Base-by-base conservation (phyloP, 768 basidiomycete genomes). In the Suillus plorans region DNA sequence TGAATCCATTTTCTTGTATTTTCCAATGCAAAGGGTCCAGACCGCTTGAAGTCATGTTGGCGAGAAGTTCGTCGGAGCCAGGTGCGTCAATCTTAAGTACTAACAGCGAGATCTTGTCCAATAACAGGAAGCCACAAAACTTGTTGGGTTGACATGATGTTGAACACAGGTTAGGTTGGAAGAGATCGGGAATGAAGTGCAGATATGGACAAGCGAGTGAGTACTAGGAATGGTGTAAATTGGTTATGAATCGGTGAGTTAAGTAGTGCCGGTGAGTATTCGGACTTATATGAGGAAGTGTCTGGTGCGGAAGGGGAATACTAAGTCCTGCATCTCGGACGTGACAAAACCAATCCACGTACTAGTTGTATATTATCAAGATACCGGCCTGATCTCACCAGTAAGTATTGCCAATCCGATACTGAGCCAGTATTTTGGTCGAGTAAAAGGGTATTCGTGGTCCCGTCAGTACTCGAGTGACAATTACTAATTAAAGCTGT, bases 1-100 rank as follows among this genome's bases (percentile, higher is more conserved):
- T 58, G 22, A 66, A 64, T 3, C 63, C 64, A 2, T 13, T 14
- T 39, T 61, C 66, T 49, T 63, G 68, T 34, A 73, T 67, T 60
- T 70, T 75, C 73, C 73, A 73, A 62, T 86, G 84, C 10, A 78
- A 67, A 5, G 85, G 84, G 65, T 85, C 84, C 25, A 85, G 66
- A 3, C 78, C 77, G 0, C 78, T 74, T 1, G 83, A 74, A 52
- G 76, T 66, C 53, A 84, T 67, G 64, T 79, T 79, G 68, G 84
- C 74, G 37, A 84, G 75, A 36, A 83, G 60, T 61, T 84, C 80
- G 36, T 79, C 79, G 4, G 77, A 73, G 0, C 78, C 78, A 5
- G 83, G 82, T 16, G 68, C 67, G 0, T 74, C 77, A 3, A 82
- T 71, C 0, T 67, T 12, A 62, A 25, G 63, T 37, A 45, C 58